Evolutionary conservation across 2,329 filamentous ascomycete genomes (phyloP).

Genomic region (Fusarium citri): DNA sequence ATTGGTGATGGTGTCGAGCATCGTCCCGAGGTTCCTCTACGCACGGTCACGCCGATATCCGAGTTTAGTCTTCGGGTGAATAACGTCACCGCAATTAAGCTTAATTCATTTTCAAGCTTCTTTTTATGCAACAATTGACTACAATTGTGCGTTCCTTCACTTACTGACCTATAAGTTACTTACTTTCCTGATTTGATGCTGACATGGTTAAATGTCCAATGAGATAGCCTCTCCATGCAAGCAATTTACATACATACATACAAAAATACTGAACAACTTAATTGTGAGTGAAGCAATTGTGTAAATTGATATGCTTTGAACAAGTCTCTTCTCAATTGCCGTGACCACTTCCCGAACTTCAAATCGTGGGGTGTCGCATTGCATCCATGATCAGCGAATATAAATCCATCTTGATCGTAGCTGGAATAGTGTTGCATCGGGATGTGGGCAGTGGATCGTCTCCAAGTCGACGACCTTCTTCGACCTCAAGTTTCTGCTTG

Average conservation of each 20-base stretch:
- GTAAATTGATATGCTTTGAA: no score
- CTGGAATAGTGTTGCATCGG: not conserved
- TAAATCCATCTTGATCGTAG: not conserved
- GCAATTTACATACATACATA: not conserved
- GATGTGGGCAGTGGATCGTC: conserved; percentile 8
- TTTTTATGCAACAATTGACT: not conserved
- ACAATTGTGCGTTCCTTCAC: not conserved
- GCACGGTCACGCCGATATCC: not conserved
- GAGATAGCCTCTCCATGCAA: not conserved
- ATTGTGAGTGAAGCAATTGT: not conserved
- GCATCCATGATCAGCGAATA: conserved; percentile 21
- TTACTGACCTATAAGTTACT: not conserved
- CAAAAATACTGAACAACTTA: not conserved
- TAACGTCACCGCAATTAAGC: not conserved
- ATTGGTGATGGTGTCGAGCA: not conserved
- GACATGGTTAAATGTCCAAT: not conserved
- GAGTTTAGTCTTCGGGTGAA: not conserved
- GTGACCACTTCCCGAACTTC: conserved; percentile 17
- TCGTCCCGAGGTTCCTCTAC: not conserved
- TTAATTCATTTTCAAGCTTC: conserved; percentile 37
- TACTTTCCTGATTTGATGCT: not conserved
- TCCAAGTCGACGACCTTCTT: not conserved
- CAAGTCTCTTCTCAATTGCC: conserved; percentile 18
- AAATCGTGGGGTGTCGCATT: conserved; percentile 26
- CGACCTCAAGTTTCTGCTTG: conserved; percentile 2